A percentile compares a stretch with the other conserved stretches of the same genome.
phyloP scores from a whole-genome alignment of 768 basidiomycete genomes.

The Hypholoma sublateritium region DNA sequence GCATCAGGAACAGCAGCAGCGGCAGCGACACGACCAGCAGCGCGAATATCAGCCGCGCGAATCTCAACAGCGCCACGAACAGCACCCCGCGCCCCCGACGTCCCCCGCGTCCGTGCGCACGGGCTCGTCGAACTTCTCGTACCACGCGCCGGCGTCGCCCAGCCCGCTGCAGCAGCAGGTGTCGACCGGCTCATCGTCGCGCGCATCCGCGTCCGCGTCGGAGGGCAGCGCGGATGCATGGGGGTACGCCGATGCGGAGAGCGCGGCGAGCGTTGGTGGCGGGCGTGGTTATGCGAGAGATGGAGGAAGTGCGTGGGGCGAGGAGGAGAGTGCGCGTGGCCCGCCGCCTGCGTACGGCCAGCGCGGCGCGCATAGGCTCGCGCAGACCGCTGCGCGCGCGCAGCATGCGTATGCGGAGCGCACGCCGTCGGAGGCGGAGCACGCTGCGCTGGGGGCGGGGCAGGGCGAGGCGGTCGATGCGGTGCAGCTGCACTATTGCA shows the following conservation, averaged over 20 bases:
- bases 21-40: constrained; percentile 8
- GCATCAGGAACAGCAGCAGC: neutral
- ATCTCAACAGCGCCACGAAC: constrained; percentile 9
- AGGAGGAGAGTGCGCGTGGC: neutral
- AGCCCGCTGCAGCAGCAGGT: constrained; percentile 67
- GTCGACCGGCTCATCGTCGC: constrained; percentile 30
- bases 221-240: neutral
- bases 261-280: neutral
- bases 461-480: constrained; percentile 34
- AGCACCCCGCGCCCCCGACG: constrained; percentile 26
- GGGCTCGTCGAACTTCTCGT: constrained; percentile 50
- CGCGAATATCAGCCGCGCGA: no score
- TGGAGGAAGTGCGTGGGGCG: neutral
- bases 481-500: constrained; percentile 62
- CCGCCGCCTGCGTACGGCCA: constrained; percentile 25
- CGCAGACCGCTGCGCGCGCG: no score
- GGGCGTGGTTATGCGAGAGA: neutral
- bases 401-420: no score
- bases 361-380: neutral
- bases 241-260: neutral
- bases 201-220: neutral
- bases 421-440: no score
- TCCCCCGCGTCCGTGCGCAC: constrained; percentile 55
- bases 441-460: no score
- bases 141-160: constrained; percentile 59